Conservation (phyloP, 225 moss, liverwort and hornwort species). For the Bryoerythrophyllum caledonicum region DNA sequence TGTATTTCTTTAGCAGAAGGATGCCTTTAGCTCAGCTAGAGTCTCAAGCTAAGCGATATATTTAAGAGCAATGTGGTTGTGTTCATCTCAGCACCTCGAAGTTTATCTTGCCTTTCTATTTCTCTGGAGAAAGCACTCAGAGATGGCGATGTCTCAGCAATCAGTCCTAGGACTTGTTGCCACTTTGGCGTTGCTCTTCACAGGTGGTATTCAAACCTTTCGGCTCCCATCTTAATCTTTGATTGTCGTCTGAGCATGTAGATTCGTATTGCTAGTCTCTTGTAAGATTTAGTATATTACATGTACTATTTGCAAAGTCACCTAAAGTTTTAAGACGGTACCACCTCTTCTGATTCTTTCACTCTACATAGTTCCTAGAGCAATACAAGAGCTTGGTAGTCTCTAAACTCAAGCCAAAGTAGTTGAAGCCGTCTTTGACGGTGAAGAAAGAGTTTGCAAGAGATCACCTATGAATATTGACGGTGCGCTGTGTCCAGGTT, state of each 20-base stretch:
- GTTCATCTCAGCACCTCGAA: background rate
- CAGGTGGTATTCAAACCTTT: background rate
- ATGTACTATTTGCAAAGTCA: background rate
- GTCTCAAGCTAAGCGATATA: background rate
- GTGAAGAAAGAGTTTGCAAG: too few relatives aligned
- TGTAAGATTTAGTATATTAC: background rate
- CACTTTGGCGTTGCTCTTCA: constrained; percentile 2
- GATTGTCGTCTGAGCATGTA: background rate
- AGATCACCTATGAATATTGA: background rate
- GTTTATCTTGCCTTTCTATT: background rate
- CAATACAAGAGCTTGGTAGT: too few relatives aligned
- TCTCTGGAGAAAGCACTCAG: background rate
- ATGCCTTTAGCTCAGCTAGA: background rate
- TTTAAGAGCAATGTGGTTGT: background rate
- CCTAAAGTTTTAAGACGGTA: too few relatives aligned
- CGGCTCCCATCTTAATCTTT: background rate
- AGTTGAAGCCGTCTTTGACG: too few relatives aligned
- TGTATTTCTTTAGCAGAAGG: background rate
- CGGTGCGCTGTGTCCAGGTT: background rate
- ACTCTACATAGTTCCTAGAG: too few relatives aligned
- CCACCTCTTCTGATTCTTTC: too few relatives aligned
- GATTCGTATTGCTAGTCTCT: background rate
- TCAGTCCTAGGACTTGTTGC: background rate
- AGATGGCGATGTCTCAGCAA: background rate
- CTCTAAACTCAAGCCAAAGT: too few relatives aligned